Conservation (phyloP, 2,329 filamentous ascomycete species). For the Monosporascus ibericus region DNA sequence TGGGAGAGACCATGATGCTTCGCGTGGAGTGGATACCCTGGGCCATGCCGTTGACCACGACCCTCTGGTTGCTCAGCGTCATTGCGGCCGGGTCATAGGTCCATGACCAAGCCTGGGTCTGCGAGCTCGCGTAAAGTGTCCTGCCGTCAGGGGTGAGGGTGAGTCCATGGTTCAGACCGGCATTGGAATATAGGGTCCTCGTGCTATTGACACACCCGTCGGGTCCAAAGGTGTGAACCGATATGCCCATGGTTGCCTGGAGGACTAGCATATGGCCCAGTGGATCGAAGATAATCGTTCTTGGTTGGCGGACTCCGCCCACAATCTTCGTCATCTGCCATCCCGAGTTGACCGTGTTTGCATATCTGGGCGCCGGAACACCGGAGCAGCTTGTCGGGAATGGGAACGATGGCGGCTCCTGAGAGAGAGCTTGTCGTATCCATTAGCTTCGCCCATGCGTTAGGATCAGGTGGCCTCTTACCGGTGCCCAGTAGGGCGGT, state of each 20-base stretch:
- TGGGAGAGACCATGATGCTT: slow-evolving; percentile 47
- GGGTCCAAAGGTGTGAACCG: slow-evolving; percentile 20
- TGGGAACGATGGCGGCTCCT: slow-evolving; percentile 9
- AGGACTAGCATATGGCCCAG: slow-evolving; percentile 23
- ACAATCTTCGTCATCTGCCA: slow-evolving; percentile 24
- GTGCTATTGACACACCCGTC: slow-evolving; percentile 23
- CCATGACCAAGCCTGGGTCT: slow-evolving; percentile 47
- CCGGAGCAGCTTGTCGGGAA: slow-evolving; percentile 20
- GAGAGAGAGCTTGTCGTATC: slow-evolving; percentile 10
- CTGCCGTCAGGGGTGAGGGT: slow-evolving; percentile 32
- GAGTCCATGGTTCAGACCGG: slow-evolving; percentile 36
- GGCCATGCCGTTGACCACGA: slow-evolving; percentile 47
- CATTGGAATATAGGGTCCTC: slow-evolving; percentile 16
- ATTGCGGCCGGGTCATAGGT: slow-evolving; percentile 43
- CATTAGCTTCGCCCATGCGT: background rate
- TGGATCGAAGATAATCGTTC: slow-evolving; percentile 21
- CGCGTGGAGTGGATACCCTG: slow-evolving; percentile 49
- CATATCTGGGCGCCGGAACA: slow-evolving; percentile 14
- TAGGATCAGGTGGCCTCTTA: background rate
- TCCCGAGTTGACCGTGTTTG: slow-evolving; percentile 17
- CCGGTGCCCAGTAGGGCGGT: background rate
- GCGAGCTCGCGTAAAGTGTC: slow-evolving; percentile 38
- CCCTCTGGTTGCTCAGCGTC: slow-evolving; percentile 33
- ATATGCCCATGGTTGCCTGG: slow-evolving; percentile 21
- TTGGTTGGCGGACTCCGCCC: slow-evolving; percentile 19